Evolutionary conservation across 495 filamentous ascomycete species (phyloP).

Genomic region (Penicillium pancosmium): DNA sequence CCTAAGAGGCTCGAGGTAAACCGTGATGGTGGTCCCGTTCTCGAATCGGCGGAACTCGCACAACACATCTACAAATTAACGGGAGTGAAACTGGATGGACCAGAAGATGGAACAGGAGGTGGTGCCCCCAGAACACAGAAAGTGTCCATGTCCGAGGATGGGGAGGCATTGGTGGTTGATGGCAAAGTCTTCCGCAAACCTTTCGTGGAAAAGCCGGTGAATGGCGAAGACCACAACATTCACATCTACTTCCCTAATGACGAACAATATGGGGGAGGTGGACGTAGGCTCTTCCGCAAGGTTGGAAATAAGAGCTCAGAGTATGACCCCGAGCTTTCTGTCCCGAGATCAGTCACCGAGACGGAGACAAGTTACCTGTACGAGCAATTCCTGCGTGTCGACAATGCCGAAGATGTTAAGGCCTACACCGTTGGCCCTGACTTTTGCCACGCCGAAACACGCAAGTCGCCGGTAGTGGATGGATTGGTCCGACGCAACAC

Average conservation of each 20-base stretch:
- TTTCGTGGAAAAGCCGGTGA: constrained; percentile 98
- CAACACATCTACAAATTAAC: constrained; percentile 77
- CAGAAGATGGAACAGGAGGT: constrained; percentile 71
- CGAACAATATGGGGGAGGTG: constrained; percentile 75
- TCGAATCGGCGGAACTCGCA: constrained; percentile 75
- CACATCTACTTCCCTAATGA: constrained; percentile 92
- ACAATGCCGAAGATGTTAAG: constrained; percentile 97
- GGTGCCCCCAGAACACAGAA: constrained; percentile 58
- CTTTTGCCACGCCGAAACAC: constrained; percentile 95
- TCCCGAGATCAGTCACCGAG: constrained; percentile 82
- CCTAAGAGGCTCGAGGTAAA: constrained; percentile 91
- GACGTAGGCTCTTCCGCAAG: constrained; percentile 90
- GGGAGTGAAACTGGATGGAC: constrained; percentile 75
- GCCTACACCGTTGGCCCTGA: constrained; percentile 94
- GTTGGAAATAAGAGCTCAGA: constrained; percentile 98
- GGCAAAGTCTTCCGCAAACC: constrained; percentile 82
- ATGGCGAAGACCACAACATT: constrained; percentile 98
- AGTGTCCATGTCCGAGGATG: constrained; percentile 82
- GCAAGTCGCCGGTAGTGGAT: constrained; percentile 96
- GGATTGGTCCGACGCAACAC: constrained; percentile 94
- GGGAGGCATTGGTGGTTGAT: constrained; percentile 85
- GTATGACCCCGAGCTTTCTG: constrained; percentile 71
- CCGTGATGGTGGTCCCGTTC: constrained; percentile 84
- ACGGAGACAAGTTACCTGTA: constrained; percentile 84
- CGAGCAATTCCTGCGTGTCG: constrained; percentile 93